Evolutionary conservation across 768 basidiomycete genomes (phyloP), one percentile per base, ranked within the genome.

Genomic region (Lactarius psammicola): DNA sequence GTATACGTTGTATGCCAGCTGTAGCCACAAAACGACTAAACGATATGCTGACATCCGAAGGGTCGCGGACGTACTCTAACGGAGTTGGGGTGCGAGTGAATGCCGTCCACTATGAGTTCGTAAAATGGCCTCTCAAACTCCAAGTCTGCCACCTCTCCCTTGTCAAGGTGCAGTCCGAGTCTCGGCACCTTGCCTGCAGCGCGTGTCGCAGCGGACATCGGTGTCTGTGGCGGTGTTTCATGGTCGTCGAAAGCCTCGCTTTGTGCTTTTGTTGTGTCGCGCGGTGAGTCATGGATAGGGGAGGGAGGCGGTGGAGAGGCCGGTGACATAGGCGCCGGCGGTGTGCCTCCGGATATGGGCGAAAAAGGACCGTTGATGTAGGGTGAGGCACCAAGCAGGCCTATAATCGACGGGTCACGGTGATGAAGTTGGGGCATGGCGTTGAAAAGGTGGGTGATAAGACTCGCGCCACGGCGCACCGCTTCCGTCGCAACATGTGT

Each of bases 401-500:
- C 94, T 63, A 95, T 93, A 72, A 95, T 92, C 13, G 91, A 91
- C 13, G 94, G 94, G 74, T 95, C 93, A 38, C 94, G 84, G 74
- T 96, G 94, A 74, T 95, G 90, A 44, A 92, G 76, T 71, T 90
- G 90, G 17, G 90, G 90, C 93, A 94, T 94, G 8, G 93, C 92
- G 70, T 96, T 96, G 85, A 94, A 95, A 30, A 95, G 79, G 76
- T 95, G 94, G 0, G 94, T 95, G 69, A 95, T 92, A 64, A 94
- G 84, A n/a, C 86, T 81, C 7, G 92, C 90, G 23, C 94, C 94
- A 63, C 81, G 80, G 20, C 81, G 76, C 5, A 95, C 82, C 3
- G 92, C 92, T 9, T 82, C 76, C 23, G 86, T 87, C 8, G 94
- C 92, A 66, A 87, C 77, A 31, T 87, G 84, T 1, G 91, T 88